phyloP scores from a whole-genome alignment of 2,329 filamentous ascomycete species.

The Ceratocystis destructans region DNA sequence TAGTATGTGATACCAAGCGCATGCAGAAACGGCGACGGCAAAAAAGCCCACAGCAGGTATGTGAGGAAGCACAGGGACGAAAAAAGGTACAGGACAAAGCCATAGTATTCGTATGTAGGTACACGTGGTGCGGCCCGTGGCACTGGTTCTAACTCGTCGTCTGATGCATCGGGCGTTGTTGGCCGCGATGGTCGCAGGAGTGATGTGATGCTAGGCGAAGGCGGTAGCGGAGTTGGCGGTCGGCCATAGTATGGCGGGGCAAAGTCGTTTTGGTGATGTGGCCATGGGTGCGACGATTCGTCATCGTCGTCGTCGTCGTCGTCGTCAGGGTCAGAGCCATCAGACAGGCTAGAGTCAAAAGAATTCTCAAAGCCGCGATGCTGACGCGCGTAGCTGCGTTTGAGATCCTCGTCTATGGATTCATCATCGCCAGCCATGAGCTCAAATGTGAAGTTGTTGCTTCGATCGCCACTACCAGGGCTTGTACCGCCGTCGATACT shows the following conservation, averaged over 20 bases:
- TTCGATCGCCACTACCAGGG: neutral
- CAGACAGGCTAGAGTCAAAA: conserved; percentile 5
- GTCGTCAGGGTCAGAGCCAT: neutral
- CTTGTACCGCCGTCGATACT: neutral
- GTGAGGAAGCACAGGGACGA: conserved; percentile 66
- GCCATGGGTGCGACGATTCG: conserved; percentile 31
- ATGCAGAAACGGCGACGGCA: conserved; percentile 82
- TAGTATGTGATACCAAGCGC: conserved; percentile 93
- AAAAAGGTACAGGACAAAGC: conserved; percentile 90
- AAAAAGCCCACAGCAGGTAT: conserved; percentile 70
- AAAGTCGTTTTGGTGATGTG: conserved; percentile 42
- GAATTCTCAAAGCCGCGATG: neutral
- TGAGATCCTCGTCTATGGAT: neutral
- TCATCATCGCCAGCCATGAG: conserved; percentile 10
- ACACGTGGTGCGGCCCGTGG: conserved; percentile 81
- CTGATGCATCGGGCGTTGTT: conserved; percentile 81
- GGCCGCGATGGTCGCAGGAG: conserved; percentile 82
- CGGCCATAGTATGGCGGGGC: conserved; percentile 90
- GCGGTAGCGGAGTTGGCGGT: conserved; percentile 86
- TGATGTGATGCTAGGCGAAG: conserved; percentile 82
- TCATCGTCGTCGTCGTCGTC: conserved; percentile 4
- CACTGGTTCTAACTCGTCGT: conserved; percentile 66
- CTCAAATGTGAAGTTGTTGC: conserved; percentile 3
- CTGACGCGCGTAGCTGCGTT: neutral
- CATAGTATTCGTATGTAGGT: conserved; percentile 99